A percentile compares a stretch with the other conserved stretches of the same genome.
Conservation (phyloP, 345 rosid genomes). For the Eucalyptus regnans region DNA sequence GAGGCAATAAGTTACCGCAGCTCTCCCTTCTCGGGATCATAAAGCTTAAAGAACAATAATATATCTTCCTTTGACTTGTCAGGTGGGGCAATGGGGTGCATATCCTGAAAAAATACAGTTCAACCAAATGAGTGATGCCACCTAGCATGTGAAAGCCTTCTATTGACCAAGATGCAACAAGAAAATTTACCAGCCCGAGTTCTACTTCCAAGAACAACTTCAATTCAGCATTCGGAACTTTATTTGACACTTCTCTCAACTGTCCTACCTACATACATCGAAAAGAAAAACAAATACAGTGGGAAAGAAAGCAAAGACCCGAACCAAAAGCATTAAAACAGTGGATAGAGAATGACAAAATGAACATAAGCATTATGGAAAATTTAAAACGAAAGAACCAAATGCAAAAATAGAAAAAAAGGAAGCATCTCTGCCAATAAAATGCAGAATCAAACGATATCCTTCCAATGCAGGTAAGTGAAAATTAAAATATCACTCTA, state of each 20-base stretch:
- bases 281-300: background rate
- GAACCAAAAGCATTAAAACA: background rate
- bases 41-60: constrained; percentile 60
- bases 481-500: background rate
- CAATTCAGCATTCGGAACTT: constrained; percentile 46
- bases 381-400: background rate
- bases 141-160: background rate
- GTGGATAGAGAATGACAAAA: background rate
- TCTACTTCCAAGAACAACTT: constrained; percentile 70
- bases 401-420: background rate
- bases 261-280: constrained; percentile 42
- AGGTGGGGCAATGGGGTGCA: constrained; percentile 38
- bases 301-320: background rate
- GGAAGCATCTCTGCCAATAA: background rate
- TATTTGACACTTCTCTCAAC: constrained; percentile 51
- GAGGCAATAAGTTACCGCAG: constrained; percentile 21
- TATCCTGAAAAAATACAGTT: constrained; percentile 23
- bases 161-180: background rate
- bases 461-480: background rate
- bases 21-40: constrained; percentile 57
- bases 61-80: constrained; percentile 59
- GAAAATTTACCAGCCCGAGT: constrained; percentile 38
- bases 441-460: background rate
- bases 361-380: background rate
- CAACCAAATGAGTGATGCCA: background rate